A percentile compares a stretch with the other conserved stretches of the same genome.
phyloP scores from a whole-genome alignment of 2,329 filamentous ascomycete species.

The Cladosporium sphaerospermum region DNA sequence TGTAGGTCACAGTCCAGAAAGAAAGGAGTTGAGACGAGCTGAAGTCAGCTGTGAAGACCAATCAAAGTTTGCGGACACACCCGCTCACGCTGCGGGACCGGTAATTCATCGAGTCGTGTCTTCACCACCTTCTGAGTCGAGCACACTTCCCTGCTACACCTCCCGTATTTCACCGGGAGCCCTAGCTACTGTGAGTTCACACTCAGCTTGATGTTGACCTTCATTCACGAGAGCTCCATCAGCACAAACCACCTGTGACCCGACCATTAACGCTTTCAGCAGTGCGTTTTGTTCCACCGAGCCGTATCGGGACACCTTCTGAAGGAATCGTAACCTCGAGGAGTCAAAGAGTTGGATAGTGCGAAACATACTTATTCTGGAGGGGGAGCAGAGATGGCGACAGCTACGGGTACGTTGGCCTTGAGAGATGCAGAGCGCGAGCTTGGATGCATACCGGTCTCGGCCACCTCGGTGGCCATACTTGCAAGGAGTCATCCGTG shows the following conservation, averaged over 20 bases:
- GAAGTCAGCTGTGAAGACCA: constrained; percentile 6
- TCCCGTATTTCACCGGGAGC: constrained; percentile 1
- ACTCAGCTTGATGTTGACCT: too few species aligned
- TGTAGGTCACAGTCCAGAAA: too few species aligned
- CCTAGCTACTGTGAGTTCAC: background rate
- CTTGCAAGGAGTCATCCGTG: background rate
- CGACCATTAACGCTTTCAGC: background rate
- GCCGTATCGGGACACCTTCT: constrained; percentile 3
- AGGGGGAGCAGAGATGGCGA: constrained; percentile 18
- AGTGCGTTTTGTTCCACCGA: constrained; percentile 7
- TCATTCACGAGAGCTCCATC: too few species aligned
- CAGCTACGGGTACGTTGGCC: constrained; percentile 17
- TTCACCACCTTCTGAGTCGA: constrained; percentile 7
- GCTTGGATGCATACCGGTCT: background rate
- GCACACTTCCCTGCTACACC: constrained; percentile 3
- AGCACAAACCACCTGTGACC: too few species aligned
- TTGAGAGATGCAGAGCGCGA: background rate
- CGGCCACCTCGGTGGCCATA: background rate
- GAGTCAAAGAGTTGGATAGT: constrained; percentile 7
- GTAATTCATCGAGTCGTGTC: constrained; percentile 9
- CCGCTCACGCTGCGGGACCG: background rate
- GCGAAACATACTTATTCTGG: background rate
- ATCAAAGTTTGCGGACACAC: constrained; percentile 2
- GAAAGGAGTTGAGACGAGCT: background rate
- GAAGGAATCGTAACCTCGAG: background rate